Evolutionary conservation across 805 yeast genomes (phyloP).

Genomic region (Cyberlindnera subsufficiens): DNA sequence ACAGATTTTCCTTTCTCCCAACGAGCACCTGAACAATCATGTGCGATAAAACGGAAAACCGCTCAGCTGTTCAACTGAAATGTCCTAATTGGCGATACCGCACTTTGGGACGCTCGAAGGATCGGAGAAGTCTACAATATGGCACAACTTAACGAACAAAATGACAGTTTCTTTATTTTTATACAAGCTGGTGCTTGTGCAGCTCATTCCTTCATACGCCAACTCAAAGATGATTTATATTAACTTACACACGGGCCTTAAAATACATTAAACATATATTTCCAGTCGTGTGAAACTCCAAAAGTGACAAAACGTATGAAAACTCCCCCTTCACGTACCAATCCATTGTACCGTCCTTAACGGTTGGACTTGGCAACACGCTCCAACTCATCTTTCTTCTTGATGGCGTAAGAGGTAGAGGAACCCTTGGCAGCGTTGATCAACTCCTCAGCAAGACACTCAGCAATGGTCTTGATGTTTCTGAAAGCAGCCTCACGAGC

Average conservation of each 20-base stretch:
- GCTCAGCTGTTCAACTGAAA: too few species aligned
- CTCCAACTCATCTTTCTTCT: constrained; percentile 99
- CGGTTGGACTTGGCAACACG: constrained; percentile 99
- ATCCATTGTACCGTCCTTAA: constrained; percentile 42
- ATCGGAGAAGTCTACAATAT: too few species aligned
- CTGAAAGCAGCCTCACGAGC: constrained; percentile 99
- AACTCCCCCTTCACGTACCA: background rate
- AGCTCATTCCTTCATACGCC: too few species aligned
- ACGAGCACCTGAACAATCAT: too few species aligned
- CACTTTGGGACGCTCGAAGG: too few species aligned
- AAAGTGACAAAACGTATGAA: constrained; percentile 1
- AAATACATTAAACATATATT: constrained; percentile 17
- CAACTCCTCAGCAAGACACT: constrained; percentile 99
- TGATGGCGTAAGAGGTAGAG: constrained; percentile 99
- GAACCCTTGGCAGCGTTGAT: constrained; percentile 99
- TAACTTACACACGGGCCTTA: background rate
- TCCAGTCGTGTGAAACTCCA: constrained; percentile 1
- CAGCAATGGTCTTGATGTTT: constrained; percentile 99
- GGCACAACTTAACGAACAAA: too few species aligned
- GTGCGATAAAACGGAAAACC: too few species aligned
- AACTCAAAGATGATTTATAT: background rate
- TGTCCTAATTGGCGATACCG: too few species aligned
- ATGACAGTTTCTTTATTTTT: too few species aligned
- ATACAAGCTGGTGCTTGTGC: too few species aligned
- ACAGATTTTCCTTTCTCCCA: too few species aligned